phyloP scores from a whole-genome alignment of 78 protist species.

The Isochrysis galbana region DNA sequence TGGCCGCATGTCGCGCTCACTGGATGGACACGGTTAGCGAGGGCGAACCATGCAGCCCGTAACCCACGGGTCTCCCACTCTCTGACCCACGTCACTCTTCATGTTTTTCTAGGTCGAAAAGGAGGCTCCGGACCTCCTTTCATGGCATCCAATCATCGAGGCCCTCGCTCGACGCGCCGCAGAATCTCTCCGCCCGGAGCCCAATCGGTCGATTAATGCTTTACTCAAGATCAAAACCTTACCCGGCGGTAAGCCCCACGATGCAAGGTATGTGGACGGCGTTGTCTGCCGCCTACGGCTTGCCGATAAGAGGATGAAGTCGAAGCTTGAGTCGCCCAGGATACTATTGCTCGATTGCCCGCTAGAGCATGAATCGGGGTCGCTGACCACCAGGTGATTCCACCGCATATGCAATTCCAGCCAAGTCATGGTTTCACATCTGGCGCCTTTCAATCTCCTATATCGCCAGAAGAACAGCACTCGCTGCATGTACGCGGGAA shows the following conservation, averaged over 20 bases:
- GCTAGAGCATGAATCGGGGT: not conserved
- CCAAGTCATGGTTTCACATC: no score
- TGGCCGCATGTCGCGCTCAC: no score
- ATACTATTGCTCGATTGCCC: not conserved
- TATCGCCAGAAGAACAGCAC: no score
- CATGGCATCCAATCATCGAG: not conserved
- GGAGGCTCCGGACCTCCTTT: not conserved
- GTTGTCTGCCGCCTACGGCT: not conserved
- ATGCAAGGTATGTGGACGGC: not conserved
- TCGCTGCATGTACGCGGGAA: no score
- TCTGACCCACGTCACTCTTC: not conserved
- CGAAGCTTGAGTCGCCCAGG: not conserved
- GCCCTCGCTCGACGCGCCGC: not conserved
- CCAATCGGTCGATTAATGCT: not conserved
- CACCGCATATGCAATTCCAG: no score
- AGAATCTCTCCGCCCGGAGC: not conserved
- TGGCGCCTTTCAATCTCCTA: no score
- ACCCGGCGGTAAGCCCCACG: not conserved
- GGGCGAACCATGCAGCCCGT: no score
- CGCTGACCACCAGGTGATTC: no score
- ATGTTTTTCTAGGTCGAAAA: not conserved
- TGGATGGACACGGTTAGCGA: no score
- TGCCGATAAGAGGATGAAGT: not conserved
- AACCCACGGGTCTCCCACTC: no score
- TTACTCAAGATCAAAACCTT: slow-evolving; percentile 6